Conservation (phyloP, 2,329 filamentous ascomycete species). For the Fusarium sp. region DNA sequence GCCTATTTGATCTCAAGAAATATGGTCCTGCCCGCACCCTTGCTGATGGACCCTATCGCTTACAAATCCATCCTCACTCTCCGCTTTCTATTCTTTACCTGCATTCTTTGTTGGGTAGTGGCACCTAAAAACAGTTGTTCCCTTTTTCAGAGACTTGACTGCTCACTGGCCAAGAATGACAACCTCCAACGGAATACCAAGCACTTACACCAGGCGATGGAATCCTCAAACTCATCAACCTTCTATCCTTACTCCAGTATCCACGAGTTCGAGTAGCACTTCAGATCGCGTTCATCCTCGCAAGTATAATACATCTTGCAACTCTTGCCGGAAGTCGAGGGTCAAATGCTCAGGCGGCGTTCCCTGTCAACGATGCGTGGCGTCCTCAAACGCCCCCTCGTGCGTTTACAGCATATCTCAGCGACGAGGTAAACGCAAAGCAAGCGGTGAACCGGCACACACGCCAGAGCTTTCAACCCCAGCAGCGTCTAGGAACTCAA, state of each 20-base stretch:
- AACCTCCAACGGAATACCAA: not conserved
- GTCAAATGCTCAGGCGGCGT: conserved; percentile 12
- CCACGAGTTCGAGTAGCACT: not conserved
- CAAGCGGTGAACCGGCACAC: not conserved
- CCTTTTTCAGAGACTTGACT: not conserved
- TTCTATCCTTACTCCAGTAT: not conserved
- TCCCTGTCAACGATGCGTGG: conserved; percentile 5
- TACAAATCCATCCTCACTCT: not conserved
- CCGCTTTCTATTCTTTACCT: not conserved
- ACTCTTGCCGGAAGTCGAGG: conserved; percentile 12
- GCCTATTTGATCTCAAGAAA: not conserved
- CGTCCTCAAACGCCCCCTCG: not conserved
- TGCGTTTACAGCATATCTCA: conserved; percentile 17
- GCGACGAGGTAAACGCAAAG: conserved; percentile 8
- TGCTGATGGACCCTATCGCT: not conserved
- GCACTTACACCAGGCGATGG: conserved; percentile 4
- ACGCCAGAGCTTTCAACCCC: accelerated
- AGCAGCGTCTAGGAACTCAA: no score
- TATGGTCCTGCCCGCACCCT: not conserved
- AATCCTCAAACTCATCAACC: not conserved
- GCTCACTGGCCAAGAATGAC: not conserved
- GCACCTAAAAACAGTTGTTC: not conserved
- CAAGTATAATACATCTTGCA: conserved; percentile 19
- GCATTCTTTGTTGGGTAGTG: not conserved
- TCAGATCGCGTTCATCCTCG: not conserved